Conservation (phyloP, 2,329 filamentous ascomycete genomes). For the Pseudogymnoascus sp. region DNA sequence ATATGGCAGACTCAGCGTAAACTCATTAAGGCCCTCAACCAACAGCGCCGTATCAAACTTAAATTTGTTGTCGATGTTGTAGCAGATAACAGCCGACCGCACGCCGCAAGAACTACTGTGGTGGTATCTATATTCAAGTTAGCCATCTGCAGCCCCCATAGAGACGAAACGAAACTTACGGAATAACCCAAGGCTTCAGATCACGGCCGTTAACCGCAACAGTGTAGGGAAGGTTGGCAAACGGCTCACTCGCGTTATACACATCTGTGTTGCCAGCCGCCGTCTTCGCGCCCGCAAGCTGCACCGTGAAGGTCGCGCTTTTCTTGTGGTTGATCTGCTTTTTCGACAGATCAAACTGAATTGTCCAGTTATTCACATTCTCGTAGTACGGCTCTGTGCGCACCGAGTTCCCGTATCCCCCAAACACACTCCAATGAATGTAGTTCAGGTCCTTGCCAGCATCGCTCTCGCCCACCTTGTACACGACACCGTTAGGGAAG, state of each 20-base stretch:
- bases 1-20: slow-evolving; percentile 50
- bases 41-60: slow-evolving; percentile 43
- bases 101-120: slow-evolving; percentile 53
- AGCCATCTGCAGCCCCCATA: slow-evolving; percentile 13
- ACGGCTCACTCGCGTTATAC: slow-evolving; percentile 44
- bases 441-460: slow-evolving; percentile 49
- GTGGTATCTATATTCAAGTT: slow-evolving; percentile 34
- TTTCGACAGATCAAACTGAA: slow-evolving; percentile 41
- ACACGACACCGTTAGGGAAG: slow-evolving; percentile 50
- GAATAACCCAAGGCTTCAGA: slow-evolving; percentile 47
- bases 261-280: slow-evolving; percentile 54
- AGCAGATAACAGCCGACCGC: slow-evolving; percentile 51
- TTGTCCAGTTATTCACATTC: slow-evolving; percentile 52
- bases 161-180: slow-evolving; percentile 31
- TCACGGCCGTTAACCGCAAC: slow-evolving; percentile 39
- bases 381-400: slow-evolving; percentile 36
- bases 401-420: slow-evolving; percentile 42
- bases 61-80: slow-evolving; percentile 53
- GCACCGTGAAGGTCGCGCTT: slow-evolving; percentile 51
- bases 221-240: slow-evolving; percentile 44
- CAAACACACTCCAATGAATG: slow-evolving; percentile 58
- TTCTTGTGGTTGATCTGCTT: slow-evolving; percentile 34
- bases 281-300: slow-evolving; percentile 55
- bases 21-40: slow-evolving; percentile 43
- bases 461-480: slow-evolving; percentile 45